Conservation (phyloP, 2,329 filamentous ascomycete genomes). For the Colletotrichum truncatum region DNA sequence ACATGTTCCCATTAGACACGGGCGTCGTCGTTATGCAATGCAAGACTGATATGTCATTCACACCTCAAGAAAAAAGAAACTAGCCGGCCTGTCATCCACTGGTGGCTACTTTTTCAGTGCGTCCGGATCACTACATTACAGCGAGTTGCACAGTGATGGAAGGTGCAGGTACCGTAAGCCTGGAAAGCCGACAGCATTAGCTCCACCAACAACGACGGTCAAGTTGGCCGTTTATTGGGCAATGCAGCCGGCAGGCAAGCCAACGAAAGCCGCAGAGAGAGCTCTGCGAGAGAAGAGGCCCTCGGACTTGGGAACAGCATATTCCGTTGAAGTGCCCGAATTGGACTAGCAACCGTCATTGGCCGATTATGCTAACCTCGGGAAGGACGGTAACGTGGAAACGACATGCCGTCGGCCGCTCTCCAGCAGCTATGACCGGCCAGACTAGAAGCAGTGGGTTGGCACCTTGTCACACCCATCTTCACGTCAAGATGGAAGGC, state of each 20-base stretch:
- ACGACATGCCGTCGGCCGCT: slow-evolving; percentile 12
- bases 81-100: neutral
- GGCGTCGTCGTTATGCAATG: neutral
- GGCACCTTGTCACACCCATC: neutral
- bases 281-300: slow-evolving; percentile 2
- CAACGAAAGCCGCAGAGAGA: neutral
- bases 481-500: neutral
- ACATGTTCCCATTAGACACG: neutral
- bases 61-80: neutral
- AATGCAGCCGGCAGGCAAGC: neutral
- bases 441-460: neutral
- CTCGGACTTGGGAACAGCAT: slow-evolving; percentile 6
- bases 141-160: neutral
- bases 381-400: slow-evolving; percentile 16
- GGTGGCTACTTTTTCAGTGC: neutral
- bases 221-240: neutral
- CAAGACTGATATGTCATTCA: neutral
- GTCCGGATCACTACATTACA: neutral
- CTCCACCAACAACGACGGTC: neutral
- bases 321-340: slow-evolving; percentile 8
- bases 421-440: neutral
- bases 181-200: slow-evolving; percentile 1
- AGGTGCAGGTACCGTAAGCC: neutral
- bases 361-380: neutral
- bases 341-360: neutral